Evolutionary conservation across 192 early-diverging fungal genomes (phyloP).

Genomic region (Globomyces pollinis-pini): DNA sequence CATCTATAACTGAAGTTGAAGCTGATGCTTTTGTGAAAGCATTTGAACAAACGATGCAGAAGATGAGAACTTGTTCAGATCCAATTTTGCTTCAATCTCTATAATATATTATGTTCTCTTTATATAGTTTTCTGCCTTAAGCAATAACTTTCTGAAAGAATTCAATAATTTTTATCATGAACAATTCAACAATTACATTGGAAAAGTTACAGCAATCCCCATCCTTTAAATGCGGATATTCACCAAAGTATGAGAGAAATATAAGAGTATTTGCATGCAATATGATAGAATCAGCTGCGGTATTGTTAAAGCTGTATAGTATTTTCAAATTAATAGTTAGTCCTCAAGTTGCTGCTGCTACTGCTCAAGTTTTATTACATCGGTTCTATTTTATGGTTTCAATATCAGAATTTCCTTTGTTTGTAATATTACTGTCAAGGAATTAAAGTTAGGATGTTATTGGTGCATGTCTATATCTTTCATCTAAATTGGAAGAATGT

Average conservation of each 20-base stretch:
- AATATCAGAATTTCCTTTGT: slow-evolving; percentile 62
- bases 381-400: slow-evolving; percentile 83
- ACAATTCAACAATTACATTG: neutral
- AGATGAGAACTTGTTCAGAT: too few relatives aligned
- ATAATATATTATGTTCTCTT: too few relatives aligned
- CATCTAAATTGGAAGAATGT: slow-evolving; percentile 64
- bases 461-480: slow-evolving; percentile 36
- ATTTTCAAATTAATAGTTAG: slow-evolving; percentile 32
- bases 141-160: too few relatives aligned
- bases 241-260: slow-evolving; percentile 57
- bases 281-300: slow-evolving; percentile 76
- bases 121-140: too few relatives aligned
- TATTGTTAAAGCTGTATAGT: slow-evolving; percentile 64
- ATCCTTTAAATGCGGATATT: neutral
- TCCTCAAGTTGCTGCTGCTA: slow-evolving; percentile 91
- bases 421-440: slow-evolving; percentile 33
- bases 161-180: too few relatives aligned
- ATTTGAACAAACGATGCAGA: slow-evolving; percentile 21
- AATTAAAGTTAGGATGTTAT: too few relatives aligned
- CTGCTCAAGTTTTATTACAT: slow-evolving; percentile 88
- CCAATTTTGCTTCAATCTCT: too few relatives aligned
- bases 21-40: slow-evolving; percentile 26
- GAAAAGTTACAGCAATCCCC: neutral
- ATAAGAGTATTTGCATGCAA: slow-evolving; percentile 71
- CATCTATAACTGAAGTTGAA: slow-evolving; percentile 25